Evolutionary conservation across 2,329 filamentous ascomycete species (phyloP).

Genomic region (Aspergillus novofumigatus): DNA sequence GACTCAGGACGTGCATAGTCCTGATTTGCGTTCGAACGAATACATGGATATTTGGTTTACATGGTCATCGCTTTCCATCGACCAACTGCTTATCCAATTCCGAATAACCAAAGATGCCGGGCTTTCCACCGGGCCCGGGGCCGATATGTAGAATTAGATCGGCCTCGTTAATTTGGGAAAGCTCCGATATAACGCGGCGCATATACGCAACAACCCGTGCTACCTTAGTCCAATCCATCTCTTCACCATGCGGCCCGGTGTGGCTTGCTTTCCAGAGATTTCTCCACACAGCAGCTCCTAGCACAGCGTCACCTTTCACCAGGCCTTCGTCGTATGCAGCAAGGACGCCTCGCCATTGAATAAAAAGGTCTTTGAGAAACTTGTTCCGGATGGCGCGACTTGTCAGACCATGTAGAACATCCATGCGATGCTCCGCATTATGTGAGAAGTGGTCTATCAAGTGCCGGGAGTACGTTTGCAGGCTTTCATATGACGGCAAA

Average conservation of each 20-base stretch:
- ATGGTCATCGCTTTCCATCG: constrained; percentile 23
- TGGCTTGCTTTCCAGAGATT: constrained; percentile 78
- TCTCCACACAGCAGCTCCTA: constrained; percentile 74
- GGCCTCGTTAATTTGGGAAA: constrained; percentile 53
- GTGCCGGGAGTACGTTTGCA: constrained; percentile 79
- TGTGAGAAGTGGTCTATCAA: constrained; percentile 85
- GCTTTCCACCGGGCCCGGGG: constrained; percentile 33
- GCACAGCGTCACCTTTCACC: constrained; percentile 44
- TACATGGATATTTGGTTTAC: neutral
- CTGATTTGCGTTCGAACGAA: neutral
- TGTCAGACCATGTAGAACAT: constrained; percentile 45
- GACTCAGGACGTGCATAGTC: constrained; percentile 4
- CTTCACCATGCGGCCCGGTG: constrained; percentile 32
- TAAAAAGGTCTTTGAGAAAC: constrained; percentile 79
- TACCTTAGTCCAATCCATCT: constrained; percentile 59
- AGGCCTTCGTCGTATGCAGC: constrained; percentile 57
- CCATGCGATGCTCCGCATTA: constrained; percentile 66
- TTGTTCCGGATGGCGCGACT: constrained; percentile 54
- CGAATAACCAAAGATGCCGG: constrained; percentile 31
- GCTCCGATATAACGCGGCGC: constrained; percentile 51
- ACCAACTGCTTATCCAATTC: constrained; percentile 38
- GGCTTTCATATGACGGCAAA: constrained; percentile 62
- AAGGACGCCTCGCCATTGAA: constrained; percentile 85
- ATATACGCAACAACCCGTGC: constrained; percentile 62
- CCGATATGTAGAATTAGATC: constrained; percentile 50